phyloP scores from a whole-genome alignment of 345 rosid species.

The Populus simonii region DNA sequence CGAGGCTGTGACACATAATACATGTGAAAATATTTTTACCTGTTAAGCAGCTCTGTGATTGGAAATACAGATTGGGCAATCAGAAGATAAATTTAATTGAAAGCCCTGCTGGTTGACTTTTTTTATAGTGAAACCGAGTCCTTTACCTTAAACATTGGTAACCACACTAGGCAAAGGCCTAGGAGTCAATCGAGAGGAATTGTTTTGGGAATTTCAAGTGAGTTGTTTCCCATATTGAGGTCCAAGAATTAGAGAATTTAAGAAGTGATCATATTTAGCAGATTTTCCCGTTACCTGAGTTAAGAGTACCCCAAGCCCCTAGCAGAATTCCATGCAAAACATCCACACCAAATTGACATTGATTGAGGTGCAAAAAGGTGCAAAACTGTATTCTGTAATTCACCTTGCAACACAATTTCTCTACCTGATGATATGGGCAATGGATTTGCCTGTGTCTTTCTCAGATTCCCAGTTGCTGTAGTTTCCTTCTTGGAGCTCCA shows the following conservation, averaged over 20 bases:
- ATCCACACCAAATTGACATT: background rate
- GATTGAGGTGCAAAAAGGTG: background rate
- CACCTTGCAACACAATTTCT: background rate
- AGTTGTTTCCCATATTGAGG: background rate
- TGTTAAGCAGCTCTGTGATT: background rate
- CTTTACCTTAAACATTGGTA: background rate
- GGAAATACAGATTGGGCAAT: background rate
- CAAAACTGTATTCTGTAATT: background rate
- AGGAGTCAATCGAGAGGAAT: background rate
- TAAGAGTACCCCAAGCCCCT: background rate
- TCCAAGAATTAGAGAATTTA: background rate
- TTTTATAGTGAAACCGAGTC: background rate
- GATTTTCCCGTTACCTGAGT: background rate
- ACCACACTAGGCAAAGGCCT: background rate
- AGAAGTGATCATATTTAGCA: background rate
- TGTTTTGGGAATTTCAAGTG: background rate
- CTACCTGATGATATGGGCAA: conserved; percentile 8
- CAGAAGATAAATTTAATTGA: background rate
- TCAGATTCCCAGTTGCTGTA: background rate
- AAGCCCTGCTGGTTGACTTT: background rate
- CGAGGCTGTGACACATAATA: background rate
- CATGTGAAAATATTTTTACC: background rate
- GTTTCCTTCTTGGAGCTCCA: conserved; percentile 21
- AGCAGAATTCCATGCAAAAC: background rate
- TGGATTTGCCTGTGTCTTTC: background rate